Evolutionary conservation across 148 eudicot species (phyloP).

Genomic region (Rhododendron williamsianum): DNA sequence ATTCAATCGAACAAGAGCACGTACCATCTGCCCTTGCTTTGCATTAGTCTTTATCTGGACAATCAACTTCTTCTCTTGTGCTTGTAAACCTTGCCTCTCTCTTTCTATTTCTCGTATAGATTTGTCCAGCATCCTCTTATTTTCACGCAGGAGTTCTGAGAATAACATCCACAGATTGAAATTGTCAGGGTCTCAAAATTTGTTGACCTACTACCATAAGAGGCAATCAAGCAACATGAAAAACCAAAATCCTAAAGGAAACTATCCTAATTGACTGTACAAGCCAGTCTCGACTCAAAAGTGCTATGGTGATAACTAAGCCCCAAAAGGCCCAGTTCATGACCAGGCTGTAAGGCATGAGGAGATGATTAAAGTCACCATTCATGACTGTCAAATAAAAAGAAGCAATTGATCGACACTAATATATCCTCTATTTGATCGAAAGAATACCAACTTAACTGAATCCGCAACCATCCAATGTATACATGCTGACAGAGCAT

Average conservation of each 20-base stretch:
- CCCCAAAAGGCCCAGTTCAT: not conserved
- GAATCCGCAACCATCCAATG: not conserved
- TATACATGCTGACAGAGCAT: not conserved
- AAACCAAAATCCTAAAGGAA: not conserved
- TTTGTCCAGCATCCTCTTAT: conserved; percentile 95
- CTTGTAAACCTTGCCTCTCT: conserved; percentile 91
- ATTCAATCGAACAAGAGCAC: not conserved
- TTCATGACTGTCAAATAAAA: not conserved
- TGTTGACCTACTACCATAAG: not conserved
- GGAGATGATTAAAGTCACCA: not conserved
- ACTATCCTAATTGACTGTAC: not conserved
- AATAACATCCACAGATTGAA: conserved; percentile 12
- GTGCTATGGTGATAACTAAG: not conserved
- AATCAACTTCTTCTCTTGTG: conserved; percentile 94
- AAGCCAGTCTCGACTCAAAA: not conserved
- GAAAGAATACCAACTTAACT: not conserved
- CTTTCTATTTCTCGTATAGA: conserved; percentile 95
- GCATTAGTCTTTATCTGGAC: conserved; percentile 92
- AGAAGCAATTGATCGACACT: not conserved
- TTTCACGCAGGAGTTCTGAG: conserved; percentile 92
- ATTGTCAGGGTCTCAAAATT: not conserved
- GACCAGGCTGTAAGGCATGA: not conserved
- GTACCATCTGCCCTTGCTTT: conserved; percentile 99
- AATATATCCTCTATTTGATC: not conserved
- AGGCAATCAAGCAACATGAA: not conserved